Evolutionary conservation across 2,329 filamentous ascomycete species (phyloP), one percentile per base, ranked within the genome.

Genomic region (Grosmannia penicillata): DNA sequence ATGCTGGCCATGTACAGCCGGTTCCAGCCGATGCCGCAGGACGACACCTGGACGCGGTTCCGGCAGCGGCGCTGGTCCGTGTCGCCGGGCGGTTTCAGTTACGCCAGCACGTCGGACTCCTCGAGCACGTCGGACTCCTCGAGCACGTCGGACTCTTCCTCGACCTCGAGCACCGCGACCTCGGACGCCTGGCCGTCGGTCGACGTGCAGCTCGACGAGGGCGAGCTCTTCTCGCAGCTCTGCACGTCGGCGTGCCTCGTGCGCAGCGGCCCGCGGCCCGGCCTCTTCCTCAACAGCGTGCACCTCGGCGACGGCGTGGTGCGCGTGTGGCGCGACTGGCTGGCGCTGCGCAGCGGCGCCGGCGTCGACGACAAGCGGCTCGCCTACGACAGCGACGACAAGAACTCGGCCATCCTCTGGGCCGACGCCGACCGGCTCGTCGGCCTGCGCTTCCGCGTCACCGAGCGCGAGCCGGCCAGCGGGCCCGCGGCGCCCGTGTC

Each of bases 191-290:
- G n/a, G n/a, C n/a, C n/a, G n/a, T n/a, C n/a, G n/a, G n/a, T n/a
- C n/a, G 70, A 69, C 8, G 53, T 89, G 30, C 63, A 65, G 33
- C 61, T 91, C 2, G 82, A 87, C 46, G 68, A 69, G 2, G 68
- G 74, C 44, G 82, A 86, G 56, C 59, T 75, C 15, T 87, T 89
- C 52, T 75, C 78, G 1, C 82, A 91, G 56, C 65, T 91, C 10
- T 80, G 78, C 51, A 70, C 74, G 6, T 63, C 73, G 19, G 72
- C 72, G 8, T 82, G 77, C 49, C 56, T 93, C 27, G 76, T 84
- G 43, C 78, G 78, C 51, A 61, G 75, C 23, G 72, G 75, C 1
- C 68, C 74, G 1, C 65, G 64, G 22, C 66, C 63, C 18, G 76
- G 74, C 4, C 53, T 82, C 1, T 78, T 84, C 46, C 59, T 72